Evolutionary conservation across 2,329 filamentous ascomycete species (phyloP), one percentile per base, ranked within the genome.

Genomic region (Beauveria australis): DNA sequence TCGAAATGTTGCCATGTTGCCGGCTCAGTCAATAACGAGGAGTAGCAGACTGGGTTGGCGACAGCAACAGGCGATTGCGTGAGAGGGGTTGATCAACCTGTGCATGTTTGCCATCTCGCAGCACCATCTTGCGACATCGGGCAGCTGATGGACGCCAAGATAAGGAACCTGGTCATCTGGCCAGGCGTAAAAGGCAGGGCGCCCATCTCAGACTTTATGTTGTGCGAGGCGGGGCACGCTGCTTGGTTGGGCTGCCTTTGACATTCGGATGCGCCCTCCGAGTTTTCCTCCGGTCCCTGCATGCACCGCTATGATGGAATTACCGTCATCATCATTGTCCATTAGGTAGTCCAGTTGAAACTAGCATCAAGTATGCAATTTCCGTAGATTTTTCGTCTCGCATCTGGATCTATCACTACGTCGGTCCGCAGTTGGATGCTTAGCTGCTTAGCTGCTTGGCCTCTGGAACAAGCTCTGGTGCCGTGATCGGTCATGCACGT

Each of bases 71-170:
- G 18, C n/a, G 8, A 24, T 19, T 19, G 54, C 30, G 10, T 9
- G 26, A 19, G 43, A 30, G 44, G 54, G 54, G 28, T 16, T 57
- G 18, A 48, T 48, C 19, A 12, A 14, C 2, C 26, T 16, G n/a
- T 5, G 30, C 12, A 14, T 33, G 46, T 43, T 58, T 28, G 33
- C 22, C 46, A 22, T 51, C 18, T 37, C 16, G 46, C 33, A n/a
- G 22, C 33, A 41, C 33, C 9, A 51, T 53, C 33, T 59, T 59
- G 56, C 56, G 56, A 59, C 52, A 59, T 59, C 48, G 48, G 56
- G 44, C 40, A 44, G 40, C n/a, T 41, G 26, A 12, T n/a, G 16
- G 37, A 59, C 48, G 37, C 56, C 48, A 59, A 52, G 56, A 3
- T n/a, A 30, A 44, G 18, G 48, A 40, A 53, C 52, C n/a, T 33